Conservation (phyloP, 192 early-diverging fungal species). For the Oehlia diaphana region DNA sequence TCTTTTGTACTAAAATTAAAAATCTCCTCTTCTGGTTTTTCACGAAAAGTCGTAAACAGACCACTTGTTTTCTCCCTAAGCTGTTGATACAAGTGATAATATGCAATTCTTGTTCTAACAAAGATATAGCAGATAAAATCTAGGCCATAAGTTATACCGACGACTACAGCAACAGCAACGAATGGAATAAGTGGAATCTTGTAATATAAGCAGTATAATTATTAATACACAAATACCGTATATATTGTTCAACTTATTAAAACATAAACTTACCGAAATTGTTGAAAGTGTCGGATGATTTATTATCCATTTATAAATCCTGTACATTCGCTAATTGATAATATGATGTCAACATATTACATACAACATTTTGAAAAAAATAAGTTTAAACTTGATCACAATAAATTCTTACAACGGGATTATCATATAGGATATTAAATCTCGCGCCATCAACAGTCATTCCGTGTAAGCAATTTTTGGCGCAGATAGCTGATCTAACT, state of each 20-base stretch:
- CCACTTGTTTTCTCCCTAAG: constrained; percentile 55
- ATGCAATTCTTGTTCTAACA: constrained; percentile 81
- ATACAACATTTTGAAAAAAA: no score
- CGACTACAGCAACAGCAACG: constrained; percentile 60
- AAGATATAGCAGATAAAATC: constrained; percentile 89
- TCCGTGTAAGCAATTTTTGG: constrained; percentile 90
- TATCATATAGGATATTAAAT: constrained; percentile 62
- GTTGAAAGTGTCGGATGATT: constrained; percentile 61
- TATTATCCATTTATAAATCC: constrained; percentile 62
- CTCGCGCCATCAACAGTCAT: constrained; percentile 65
- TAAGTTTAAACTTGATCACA: neutral
- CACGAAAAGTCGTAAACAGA: constrained; percentile 34
- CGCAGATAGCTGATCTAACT: constrained; percentile 81
- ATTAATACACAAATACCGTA: neutral
- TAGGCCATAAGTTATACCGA: constrained; percentile 78
- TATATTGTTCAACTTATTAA: neutral
- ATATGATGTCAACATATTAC: constrained; percentile 5
- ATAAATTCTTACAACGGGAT: constrained; percentile 40
- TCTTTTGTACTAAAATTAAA: constrained; percentile 37
- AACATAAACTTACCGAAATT: constrained; percentile 35
- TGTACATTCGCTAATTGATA: constrained; percentile 49
- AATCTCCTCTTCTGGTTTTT: constrained; percentile 34
- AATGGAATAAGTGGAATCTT: constrained; percentile 64
- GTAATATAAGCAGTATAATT: constrained; percentile 31
- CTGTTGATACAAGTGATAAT: constrained; percentile 58